Evolutionary conservation across 192 early-diverging fungal genomes (phyloP), one percentile per base, ranked within the genome.

Genomic region (Phycomyces blakesleeanus): DNA sequence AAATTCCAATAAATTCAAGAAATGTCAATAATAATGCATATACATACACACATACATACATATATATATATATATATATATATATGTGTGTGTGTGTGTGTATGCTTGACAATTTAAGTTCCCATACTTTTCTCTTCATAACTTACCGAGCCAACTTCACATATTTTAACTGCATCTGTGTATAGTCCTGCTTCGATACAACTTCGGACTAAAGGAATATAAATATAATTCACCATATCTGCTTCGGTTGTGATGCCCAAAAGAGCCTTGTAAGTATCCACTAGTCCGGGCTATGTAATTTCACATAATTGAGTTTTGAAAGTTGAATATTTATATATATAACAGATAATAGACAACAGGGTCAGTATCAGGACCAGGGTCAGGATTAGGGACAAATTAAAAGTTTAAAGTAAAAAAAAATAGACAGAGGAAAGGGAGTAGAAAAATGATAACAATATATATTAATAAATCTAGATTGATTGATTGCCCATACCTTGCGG

Each of bases 131-230:
- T 34, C 29, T 34, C 29, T 5, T 5, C 29, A 34, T 34, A 49
- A 38, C 57, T 64, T 57, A 71, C 85, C 68, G 84, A 82, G 3
- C 86, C 89, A 38, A 94, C 79, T 66, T 93, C 81, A 62, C 86
- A 91, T 38, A 96, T 71, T 63, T 86, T 67, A 26, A 94, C 82
- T 1, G 91, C 86, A 65, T 94, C 91, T 16, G 74, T 78, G 40
- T 90, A 78, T 2, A 81, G 78, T 0, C 90, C 90, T 53, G 86
- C 82, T 39, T 82, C 77, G 40, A 83, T 87, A 56, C 86, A 88
- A 34, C 84, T 77, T 63, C 87, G 78, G 2, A 93, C 94, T 22
- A 91, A 78, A 40, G 79, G 78, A 6, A 81, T 66, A 7, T 88
- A 72, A 27, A 98, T 86, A 3, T 77, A 58, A 27, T 83, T 78